Evolutionary conservation across 2,329 filamentous ascomycete genomes (phyloP).

Genomic region (Orbilia brochopaga): DNA sequence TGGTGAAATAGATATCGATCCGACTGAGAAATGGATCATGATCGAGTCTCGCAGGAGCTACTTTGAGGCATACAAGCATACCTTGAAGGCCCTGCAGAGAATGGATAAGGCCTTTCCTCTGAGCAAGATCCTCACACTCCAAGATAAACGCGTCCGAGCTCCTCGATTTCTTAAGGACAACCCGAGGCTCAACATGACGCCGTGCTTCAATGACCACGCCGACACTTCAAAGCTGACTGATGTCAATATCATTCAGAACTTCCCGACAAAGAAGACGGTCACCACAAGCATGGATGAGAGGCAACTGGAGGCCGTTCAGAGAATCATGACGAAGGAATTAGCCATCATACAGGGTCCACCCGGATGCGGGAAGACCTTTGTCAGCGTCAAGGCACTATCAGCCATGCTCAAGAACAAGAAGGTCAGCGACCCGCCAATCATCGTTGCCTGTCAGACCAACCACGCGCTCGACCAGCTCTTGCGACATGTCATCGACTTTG

Average conservation of each 20-base stretch:
- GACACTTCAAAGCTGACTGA: slow-evolving; percentile 59
- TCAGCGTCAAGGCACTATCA: slow-evolving; percentile 74
- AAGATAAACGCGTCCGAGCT: slow-evolving; percentile 60
- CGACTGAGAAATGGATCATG: slow-evolving; percentile 75
- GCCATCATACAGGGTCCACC: slow-evolving; percentile 85
- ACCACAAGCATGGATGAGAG: slow-evolving; percentile 69
- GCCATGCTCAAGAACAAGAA: slow-evolving; percentile 68
- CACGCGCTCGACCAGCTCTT: slow-evolving; percentile 84
- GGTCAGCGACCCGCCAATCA: slow-evolving; percentile 69
- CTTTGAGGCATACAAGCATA: slow-evolving; percentile 77
- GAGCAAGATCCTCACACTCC: slow-evolving; percentile 67
- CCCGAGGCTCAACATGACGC: slow-evolving; percentile 63
- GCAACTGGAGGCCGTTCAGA: slow-evolving; percentile 71
- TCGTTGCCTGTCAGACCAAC: slow-evolving; percentile 86
- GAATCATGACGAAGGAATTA: slow-evolving; percentile 74
- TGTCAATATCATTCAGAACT: slow-evolving; percentile 64
- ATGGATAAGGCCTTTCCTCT: slow-evolving; percentile 65
- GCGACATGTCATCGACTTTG: slow-evolving; percentile 67
- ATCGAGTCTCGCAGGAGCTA: slow-evolving; percentile 75
- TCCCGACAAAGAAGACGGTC: slow-evolving; percentile 60
- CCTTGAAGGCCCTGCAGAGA: slow-evolving; percentile 74
- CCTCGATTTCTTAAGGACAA: slow-evolving; percentile 64
- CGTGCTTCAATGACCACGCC: slow-evolving; percentile 57
- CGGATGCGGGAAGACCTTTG: slow-evolving; percentile 76
- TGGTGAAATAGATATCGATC: slow-evolving; percentile 71